Evolutionary conservation across 352 stramenopile genomes (phyloP).

Genomic region (Globisporangium emineosum): DNA sequence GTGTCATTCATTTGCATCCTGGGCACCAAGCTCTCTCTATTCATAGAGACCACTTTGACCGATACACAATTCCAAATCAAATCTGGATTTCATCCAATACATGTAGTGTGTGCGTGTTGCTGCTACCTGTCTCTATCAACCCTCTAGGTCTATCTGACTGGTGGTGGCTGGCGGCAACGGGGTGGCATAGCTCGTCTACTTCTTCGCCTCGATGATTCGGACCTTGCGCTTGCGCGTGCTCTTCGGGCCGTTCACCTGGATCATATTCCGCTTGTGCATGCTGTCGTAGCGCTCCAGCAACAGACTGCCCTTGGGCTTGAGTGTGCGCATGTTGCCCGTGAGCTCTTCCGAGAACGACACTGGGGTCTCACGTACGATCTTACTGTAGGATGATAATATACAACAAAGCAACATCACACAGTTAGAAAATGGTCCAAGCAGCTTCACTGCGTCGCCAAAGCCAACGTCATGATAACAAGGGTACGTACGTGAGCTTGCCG

Average conservation of each 20-base stretch:
- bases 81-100: background rate
- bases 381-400: conserved; percentile 29
- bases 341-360: conserved; percentile 82
- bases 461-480: background rate
- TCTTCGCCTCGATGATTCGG: conserved; percentile 78
- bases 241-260: conserved; percentile 64
- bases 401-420: conserved; percentile 1
- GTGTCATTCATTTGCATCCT: background rate
- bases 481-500: conserved; percentile 69
- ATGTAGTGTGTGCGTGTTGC: background rate
- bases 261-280: conserved; percentile 86
- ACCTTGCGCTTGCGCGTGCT: conserved; percentile 72
- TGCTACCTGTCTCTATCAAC: background rate
- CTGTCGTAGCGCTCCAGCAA: conserved; percentile 83
- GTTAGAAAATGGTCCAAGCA: too few relatives aligned
- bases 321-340: conserved; percentile 68
- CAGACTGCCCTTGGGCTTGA: conserved; percentile 79
- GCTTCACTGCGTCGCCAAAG: background rate
- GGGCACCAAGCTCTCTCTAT: background rate
- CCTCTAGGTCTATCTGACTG: conserved; percentile 5
- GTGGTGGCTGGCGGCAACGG: background rate
- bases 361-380: conserved; percentile 63
- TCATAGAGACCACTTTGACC: background rate
- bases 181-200: conserved; percentile 28
- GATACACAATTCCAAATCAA: background rate